A percentile compares a stretch with the other conserved stretches of the same genome.
These are phyloP conservation scores for Teratosphaeria gauchensis DNA, from an alignment of 2,329 filamentous ascomycete genomes.

Conservation along the genomic window DNA sequence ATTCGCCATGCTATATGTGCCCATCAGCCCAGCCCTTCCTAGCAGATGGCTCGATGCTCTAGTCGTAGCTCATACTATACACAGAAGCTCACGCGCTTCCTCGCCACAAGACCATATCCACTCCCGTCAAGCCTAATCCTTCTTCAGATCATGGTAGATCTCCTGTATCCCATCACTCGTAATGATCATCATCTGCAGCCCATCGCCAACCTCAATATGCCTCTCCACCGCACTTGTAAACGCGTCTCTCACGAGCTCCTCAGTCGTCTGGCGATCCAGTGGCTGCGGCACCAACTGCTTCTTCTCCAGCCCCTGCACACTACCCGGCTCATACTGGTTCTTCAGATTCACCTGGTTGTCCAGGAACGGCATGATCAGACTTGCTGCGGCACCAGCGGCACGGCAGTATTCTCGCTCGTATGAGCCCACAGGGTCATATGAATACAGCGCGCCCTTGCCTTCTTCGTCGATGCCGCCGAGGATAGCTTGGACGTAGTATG, in stretches of 20 bases:
- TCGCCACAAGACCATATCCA: background rate
- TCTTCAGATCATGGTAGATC: slow-evolving; percentile 74
- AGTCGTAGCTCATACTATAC: background rate
- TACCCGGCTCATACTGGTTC: slow-evolving; percentile 90
- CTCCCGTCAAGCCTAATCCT: slow-evolving; percentile 49
- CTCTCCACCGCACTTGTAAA: slow-evolving; percentile 97
- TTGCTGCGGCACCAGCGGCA: slow-evolving; percentile 75
- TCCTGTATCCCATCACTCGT: slow-evolving; percentile 84
- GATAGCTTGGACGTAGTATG: slow-evolving; percentile 94
- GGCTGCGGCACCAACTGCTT: slow-evolving; percentile 60
- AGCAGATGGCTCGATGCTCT: background rate
- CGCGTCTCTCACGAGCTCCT: slow-evolving; percentile 87
- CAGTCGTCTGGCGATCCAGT: slow-evolving; percentile 62
- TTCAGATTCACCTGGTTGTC: slow-evolving; percentile 99
- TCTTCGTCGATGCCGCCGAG: slow-evolving; percentile 90
- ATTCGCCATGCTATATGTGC: background rate
- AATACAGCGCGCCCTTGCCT: slow-evolving; percentile 87
- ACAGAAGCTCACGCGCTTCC: background rate
- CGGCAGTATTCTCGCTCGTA: slow-evolving; percentile 96
- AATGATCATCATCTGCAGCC: slow-evolving; percentile 89
- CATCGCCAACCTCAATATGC: slow-evolving; percentile 97
- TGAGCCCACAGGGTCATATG: slow-evolving; percentile 93
- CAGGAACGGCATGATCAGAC: slow-evolving; percentile 96
- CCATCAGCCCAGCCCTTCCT: background rate
- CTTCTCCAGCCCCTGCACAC: slow-evolving; percentile 72